phyloP scores from a whole-genome alignment of 1,284 basidiomycete species.

The Uromyces viciae-fabae region DNA sequence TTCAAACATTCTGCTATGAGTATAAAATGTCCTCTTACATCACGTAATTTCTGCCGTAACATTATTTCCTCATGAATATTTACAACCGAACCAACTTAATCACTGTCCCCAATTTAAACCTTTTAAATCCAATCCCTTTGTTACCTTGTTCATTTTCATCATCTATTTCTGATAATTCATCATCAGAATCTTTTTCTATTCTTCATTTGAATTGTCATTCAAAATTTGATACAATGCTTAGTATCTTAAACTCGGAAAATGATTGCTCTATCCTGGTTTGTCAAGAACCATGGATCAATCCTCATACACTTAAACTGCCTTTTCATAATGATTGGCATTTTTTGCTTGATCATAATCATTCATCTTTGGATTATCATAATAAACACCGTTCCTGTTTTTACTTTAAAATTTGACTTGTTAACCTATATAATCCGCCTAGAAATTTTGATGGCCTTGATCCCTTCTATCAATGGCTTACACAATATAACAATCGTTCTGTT shows the following conservation, averaged over 20 bases:
- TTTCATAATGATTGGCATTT: not conserved
- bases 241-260: not conserved
- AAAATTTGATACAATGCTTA: too few relatives aligned
- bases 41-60: not conserved
- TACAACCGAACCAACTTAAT: too few relatives aligned
- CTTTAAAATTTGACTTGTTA: conserved; percentile 6
- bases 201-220: not conserved
- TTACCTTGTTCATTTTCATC: not conserved
- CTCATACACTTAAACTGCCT: not conserved
- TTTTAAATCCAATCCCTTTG: too few relatives aligned
- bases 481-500: not conserved
- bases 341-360: not conserved
- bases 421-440: not conserved
- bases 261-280: not conserved
- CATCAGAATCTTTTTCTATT: not conserved
- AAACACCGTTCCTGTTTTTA: not conserved
- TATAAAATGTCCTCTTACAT: not conserved
- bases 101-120: too few relatives aligned
- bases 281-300: conserved; percentile 6
- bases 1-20: not conserved
- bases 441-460: not conserved
- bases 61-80: not conserved
- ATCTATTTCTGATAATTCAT: not conserved
- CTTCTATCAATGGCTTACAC: not conserved
- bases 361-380: not conserved